phyloP scores from a whole-genome alignment of 1,139 yeast species.

The Hemisphaericaspora xylofermentans region DNA sequence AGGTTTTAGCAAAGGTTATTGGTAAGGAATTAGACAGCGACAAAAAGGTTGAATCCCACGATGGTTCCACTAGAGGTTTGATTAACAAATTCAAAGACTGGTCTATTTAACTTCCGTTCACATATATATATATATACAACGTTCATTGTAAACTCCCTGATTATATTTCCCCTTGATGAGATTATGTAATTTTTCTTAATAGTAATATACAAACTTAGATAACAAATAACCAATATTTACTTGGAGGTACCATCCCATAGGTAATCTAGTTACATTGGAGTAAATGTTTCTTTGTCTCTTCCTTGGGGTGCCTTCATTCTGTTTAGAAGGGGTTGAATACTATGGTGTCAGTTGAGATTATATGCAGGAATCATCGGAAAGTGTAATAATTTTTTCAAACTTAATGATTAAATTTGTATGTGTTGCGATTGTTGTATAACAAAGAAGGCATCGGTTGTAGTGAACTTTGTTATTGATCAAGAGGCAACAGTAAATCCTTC shows the following conservation, averaged over 20 bases:
- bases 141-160: not conserved
- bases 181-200: not conserved
- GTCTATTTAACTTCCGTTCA: conserved; percentile 37
- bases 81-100: conserved; percentile 93
- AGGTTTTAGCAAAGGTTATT: conserved; percentile 93
- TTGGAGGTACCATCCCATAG: no score
- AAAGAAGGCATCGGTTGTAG: no score
- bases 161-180: conserved; percentile 3
- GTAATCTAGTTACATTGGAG: no score
- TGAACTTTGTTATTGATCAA: no score
- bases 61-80: conserved; percentile 85
- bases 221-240: conserved; percentile 1
- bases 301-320: not conserved
- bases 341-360: no score
- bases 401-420: no score
- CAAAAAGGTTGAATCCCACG: conserved; percentile 64
- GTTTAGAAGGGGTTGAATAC: not conserved
- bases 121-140: not conserved
- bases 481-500: no score
- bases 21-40: conserved; percentile 78
- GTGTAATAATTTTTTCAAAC: no score
- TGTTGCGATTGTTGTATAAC: no score
- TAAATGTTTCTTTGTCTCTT: no score
- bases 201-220: not conserved
- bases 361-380: no score